Conservation (phyloP, 768 basidiomycete genomes). For the Podaxis sp. region DNA sequence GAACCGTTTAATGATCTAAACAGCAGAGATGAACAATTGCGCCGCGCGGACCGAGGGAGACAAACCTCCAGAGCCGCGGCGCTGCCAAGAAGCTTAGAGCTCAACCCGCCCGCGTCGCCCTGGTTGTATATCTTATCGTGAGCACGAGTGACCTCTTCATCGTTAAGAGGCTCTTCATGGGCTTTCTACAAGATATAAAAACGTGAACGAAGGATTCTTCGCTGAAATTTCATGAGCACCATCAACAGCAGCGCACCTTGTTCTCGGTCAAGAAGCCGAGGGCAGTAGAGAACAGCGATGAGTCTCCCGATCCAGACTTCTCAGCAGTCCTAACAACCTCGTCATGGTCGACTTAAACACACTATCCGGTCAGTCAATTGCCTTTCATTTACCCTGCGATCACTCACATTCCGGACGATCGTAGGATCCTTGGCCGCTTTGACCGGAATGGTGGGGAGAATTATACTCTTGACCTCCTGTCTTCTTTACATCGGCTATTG, state of each 20-base stretch:
- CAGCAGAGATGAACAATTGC: not conserved
- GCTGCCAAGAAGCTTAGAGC: slow-evolving; percentile 63
- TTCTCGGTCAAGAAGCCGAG: slow-evolving; percentile 50
- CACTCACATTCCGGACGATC: slow-evolving; percentile 30
- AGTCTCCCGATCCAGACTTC: slow-evolving; percentile 53
- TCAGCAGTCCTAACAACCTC: slow-evolving; percentile 59
- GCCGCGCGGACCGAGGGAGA: not conserved
- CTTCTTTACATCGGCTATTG: slow-evolving; percentile 42
- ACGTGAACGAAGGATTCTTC: not conserved
- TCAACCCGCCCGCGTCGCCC: slow-evolving; percentile 48
- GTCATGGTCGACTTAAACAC: slow-evolving; percentile 22
- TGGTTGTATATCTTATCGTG: slow-evolving; percentile 63
- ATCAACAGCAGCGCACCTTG: slow-evolving; percentile 32
- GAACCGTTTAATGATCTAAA: slow-evolving; percentile 65
- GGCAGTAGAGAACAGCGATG: slow-evolving; percentile 55
- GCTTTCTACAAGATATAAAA: slow-evolving; percentile 32
- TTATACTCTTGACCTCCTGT: slow-evolving; percentile 70
- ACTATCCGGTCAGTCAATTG: not conserved
- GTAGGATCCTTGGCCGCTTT: slow-evolving; percentile 19
- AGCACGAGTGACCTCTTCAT: slow-evolving; percentile 56
- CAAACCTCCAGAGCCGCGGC: slow-evolving; percentile 76
- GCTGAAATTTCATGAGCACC: not conserved
- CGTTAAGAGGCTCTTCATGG: slow-evolving; percentile 63
- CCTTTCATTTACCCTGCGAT: not conserved
- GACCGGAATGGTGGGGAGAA: slow-evolving; percentile 45